Conservation (phyloP, 2,329 filamentous ascomycete species). For the Sarocladium brachiariae region DNA sequence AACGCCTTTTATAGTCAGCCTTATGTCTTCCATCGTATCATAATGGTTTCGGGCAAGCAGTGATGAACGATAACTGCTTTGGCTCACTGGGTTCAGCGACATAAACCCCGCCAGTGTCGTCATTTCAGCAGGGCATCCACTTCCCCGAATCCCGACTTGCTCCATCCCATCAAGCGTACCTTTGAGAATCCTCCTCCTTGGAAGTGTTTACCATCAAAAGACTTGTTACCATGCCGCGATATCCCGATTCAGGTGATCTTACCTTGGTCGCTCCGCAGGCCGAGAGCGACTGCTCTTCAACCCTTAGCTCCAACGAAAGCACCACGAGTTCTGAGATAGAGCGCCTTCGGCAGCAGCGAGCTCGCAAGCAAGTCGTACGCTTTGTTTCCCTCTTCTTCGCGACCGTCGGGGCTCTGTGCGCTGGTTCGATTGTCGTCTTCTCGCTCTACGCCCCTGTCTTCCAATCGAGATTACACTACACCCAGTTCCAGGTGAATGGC, state of each 20-base stretch:
- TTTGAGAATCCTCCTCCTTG: not conserved
- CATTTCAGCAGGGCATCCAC: too few relatives aligned
- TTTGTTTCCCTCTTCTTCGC: constrained; percentile 46
- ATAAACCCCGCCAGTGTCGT: not conserved
- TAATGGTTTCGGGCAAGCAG: not conserved
- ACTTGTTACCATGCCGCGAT: not conserved
- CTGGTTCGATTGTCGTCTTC: constrained; percentile 87
- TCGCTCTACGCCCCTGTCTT: constrained; percentile 90
- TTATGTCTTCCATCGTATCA: not conserved
- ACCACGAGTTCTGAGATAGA: constrained; percentile 1
- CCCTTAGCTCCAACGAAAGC: not conserved
- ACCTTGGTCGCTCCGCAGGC: constrained; percentile 4
- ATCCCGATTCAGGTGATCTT: not conserved
- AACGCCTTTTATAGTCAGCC: not conserved
- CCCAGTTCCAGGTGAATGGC: constrained; percentile 85
- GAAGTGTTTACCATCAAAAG: not conserved
- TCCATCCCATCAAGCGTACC: too few relatives aligned
- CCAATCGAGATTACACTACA: constrained; percentile 78
- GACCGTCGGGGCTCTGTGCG: constrained; percentile 60
- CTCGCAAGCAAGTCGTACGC: constrained; percentile 28
- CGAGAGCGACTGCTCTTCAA: constrained; percentile 5
- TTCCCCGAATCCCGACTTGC: too few relatives aligned
- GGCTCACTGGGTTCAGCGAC: not conserved
- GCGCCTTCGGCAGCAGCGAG: constrained; percentile 12
- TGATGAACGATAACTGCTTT: not conserved